Percentiles rank a stretch among this genome's conserved stretches.
Conservation (phyloP, 2,329 filamentous ascomycete genomes). For the Esteya vermicola region DNA sequence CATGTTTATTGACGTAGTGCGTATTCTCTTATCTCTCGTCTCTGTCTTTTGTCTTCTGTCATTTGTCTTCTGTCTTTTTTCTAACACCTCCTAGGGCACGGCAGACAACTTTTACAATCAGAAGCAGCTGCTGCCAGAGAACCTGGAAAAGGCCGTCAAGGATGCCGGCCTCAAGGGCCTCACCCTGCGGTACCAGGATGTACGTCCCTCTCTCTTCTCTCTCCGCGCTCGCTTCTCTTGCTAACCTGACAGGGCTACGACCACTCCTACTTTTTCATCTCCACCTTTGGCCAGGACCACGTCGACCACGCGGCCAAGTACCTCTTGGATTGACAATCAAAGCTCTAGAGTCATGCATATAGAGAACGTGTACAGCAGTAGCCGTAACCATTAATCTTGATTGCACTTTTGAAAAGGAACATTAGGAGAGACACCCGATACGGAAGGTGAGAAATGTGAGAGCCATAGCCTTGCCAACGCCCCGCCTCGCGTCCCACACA, state of each 20-base stretch:
- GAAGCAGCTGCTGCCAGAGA: constrained; percentile 84
- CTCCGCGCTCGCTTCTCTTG: background rate
- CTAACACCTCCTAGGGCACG: constrained; percentile 46
- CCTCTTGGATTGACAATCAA: constrained; percentile 23
- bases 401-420: no score
- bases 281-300: constrained; percentile 79
- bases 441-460: no score
- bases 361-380: no score
- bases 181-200: constrained; percentile 68
- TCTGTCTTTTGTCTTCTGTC: background rate
- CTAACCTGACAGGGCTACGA: constrained; percentile 57
- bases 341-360: background rate
- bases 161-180: constrained; percentile 60
- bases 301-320: constrained; percentile 84
- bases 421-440: no score
- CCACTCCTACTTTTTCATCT: constrained; percentile 96
- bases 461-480: no score
- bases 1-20: constrained; percentile 73
- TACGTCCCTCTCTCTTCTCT: constrained; percentile 18
- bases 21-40: background rate
- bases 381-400: no score
- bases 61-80: background rate
- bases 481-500: no score
- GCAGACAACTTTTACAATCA: constrained; percentile 96
- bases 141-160: constrained; percentile 68